Conservation (phyloP, 2,329 filamentous ascomycete genomes). For the Colletotrichum agaves region DNA sequence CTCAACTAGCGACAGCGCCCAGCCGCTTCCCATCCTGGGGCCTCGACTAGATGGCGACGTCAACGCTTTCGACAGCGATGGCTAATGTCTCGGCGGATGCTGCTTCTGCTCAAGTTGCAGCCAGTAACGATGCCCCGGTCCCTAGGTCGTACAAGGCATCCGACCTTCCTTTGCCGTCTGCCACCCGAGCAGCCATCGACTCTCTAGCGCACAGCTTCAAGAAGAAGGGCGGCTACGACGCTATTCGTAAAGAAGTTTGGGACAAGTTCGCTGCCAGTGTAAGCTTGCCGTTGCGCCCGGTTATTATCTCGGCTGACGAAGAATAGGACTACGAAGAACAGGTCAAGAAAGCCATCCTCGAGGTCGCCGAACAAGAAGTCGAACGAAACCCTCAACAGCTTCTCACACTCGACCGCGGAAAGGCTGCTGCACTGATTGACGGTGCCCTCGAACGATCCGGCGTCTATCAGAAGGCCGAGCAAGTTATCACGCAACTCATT, state of each 20-base stretch:
- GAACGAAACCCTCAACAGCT: slow-evolving; percentile 78
- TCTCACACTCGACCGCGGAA: slow-evolving; percentile 77
- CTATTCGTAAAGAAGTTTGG: slow-evolving; percentile 80
- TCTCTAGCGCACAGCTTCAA: slow-evolving; percentile 83
- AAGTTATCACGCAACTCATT: slow-evolving; percentile 72
- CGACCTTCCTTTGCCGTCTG: slow-evolving; percentile 78
- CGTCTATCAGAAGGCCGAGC: slow-evolving; percentile 78
- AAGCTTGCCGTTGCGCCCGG: slow-evolving; percentile 43
- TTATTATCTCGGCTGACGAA: background rate
- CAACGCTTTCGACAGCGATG: slow-evolving; percentile 11
- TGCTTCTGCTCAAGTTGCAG: background rate
- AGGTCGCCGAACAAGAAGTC: slow-evolving; percentile 78
- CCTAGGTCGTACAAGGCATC: slow-evolving; percentile 73
- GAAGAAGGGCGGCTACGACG: slow-evolving; percentile 86
- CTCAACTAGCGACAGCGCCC: background rate
- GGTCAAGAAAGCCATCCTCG: slow-evolving; percentile 73
- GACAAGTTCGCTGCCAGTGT: slow-evolving; percentile 78
- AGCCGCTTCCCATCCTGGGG: background rate
- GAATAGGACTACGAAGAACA: slow-evolving; percentile 74
- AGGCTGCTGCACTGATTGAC: slow-evolving; percentile 80
- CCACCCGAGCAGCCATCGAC: slow-evolving; percentile 80
- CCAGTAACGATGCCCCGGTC: slow-evolving; percentile 5
- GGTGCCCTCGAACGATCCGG: slow-evolving; percentile 81
- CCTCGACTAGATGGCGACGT: slow-evolving; percentile 22
- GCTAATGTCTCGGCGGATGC: background rate